Evolutionary conservation across 306 rosid species (phyloP), one percentile per base, ranked within the genome.

Genomic region (Delonix regia): DNA sequence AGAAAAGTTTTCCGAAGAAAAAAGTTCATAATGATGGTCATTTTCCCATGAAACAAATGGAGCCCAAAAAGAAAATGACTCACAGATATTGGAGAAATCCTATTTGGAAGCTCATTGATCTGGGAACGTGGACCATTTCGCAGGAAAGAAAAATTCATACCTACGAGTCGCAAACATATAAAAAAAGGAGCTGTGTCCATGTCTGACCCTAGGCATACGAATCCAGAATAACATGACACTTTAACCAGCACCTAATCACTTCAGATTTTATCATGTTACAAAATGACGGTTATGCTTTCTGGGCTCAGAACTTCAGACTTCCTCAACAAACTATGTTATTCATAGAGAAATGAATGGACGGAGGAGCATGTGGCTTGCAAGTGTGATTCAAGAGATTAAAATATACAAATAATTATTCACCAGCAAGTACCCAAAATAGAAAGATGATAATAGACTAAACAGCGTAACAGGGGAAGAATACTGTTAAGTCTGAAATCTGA

Each of bases 61-160:
- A 41, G 45, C 45, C 45, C 45, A 0, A 9, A 13, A 62, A 67
- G 49, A 72, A 33, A 62, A 64, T 34, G 68, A 21, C 62, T 13
- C 34, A 14, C 78, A 73, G 42, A 65, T 21, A 39, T n/a, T 36
- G 22, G 27, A 69, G 59, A 64, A 44, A 25, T 63, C 70, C 36
- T 14, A 61, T 66, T 64, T 53, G 22, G 61, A 65, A 73, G 42
- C 10, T 34, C 18, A 63, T 53, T 51, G 27, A 22, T 7, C 22
- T 36, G 62, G 78, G n/a, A 30, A 60, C 45, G 22, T 25, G 9
- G 36, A 79, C 51, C 15, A n/a, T 79, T 27, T 24, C 25, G 53
- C 60, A 30, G 63, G 53, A 63, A 6, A 73, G 42, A 65, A 65
- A 65, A 51, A 66, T 42, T 62, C 74, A 56, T 53, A 21, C 4